Evolutionary conservation across 768 basidiomycete genomes (phyloP), one percentile per base, ranked within the genome.

Genomic region (Mycena polygramma): DNA sequence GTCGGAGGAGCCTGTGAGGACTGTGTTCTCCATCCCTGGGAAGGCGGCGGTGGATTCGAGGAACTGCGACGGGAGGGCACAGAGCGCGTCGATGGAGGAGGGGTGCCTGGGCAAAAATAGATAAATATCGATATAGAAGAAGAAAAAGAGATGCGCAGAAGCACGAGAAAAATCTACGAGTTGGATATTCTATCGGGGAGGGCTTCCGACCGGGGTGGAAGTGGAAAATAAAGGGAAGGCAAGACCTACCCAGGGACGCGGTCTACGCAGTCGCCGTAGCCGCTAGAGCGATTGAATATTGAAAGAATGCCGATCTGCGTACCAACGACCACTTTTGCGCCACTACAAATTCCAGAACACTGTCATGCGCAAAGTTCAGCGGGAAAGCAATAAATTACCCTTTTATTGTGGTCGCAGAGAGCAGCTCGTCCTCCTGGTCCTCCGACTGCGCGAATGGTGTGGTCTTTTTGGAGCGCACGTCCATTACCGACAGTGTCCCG

Each of bases 381-480:
- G 26, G 68, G 66, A 30, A 41, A 41, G 67, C n/a, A 59, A 72
- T 66, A 48, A 59, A 87, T 37, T 76, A 93, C 92, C 91, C 89
- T 84, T 93, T 94, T 79, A 98, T 96, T 19, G 94, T 79, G 39
- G 92, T 90, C 52, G 96, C 89, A 7, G 94, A 95, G 11, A 98
- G 85, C 52, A 98, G 82, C 76, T 98, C 97, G 77, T 98, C 97
- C 76, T 98, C 97, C 78, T 98, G 97, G 82, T 97, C 94, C 77
- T 97, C 96, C 19, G 95, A 97, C 63, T 96, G 93, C 1, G 92
- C 92, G 68, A 94, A 81, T 1, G 94, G 94, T 58, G 92, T 88
- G 15, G 85, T 71, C 75, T 94, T 94, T 73, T 91, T 95, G 20
- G 94, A 91, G 67, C 96, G 90, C 30, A 97, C 89, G 74, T 98